Conservation (phyloP, 108 stramenopile genomes). For the Cylindrotheca fusiformis region DNA sequence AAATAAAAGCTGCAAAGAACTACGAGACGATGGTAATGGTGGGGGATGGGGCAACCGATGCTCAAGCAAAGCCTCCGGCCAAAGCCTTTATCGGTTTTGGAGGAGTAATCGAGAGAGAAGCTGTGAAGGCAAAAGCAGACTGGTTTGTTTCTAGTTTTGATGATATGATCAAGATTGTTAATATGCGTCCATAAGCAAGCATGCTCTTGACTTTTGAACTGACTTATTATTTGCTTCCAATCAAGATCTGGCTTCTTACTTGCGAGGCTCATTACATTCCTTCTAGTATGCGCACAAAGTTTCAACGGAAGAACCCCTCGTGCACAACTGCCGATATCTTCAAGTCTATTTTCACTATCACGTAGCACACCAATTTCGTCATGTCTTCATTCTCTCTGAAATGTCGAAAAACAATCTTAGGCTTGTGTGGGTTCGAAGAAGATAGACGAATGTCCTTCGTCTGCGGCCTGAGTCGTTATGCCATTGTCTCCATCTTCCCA, state of each 20-base stretch:
- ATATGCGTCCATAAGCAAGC: constrained; percentile 22
- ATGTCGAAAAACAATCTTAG: too few relatives aligned
- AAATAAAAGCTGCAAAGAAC: constrained; percentile 53
- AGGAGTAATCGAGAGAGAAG: constrained; percentile 85
- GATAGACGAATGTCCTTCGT: neutral
- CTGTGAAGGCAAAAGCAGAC: constrained; percentile 87
- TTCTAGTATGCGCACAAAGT: too few relatives aligned
- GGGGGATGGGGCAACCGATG: constrained; percentile 99
- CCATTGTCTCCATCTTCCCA: constrained; percentile 51
- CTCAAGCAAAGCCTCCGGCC: constrained; percentile 98
- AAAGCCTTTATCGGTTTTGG: constrained; percentile 97
- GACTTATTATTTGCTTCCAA: too few relatives aligned
- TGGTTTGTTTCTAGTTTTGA: constrained; percentile 95
- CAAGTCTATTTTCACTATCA: too few relatives aligned
- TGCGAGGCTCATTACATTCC: too few relatives aligned
- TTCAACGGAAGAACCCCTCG: too few relatives aligned
- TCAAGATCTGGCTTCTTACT: too few relatives aligned
- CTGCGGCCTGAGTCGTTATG: neutral
- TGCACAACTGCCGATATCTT: too few relatives aligned
- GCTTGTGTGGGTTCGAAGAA: too few relatives aligned
- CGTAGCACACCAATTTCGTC: too few relatives aligned
- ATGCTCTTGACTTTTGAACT: too few relatives aligned
- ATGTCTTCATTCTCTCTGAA: too few relatives aligned
- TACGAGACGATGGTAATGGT: constrained; percentile 92
- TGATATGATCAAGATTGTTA: constrained; percentile 70